phyloP scores from a whole-genome alignment of 2,329 filamentous ascomycete species.

The Xylaria sp. region DNA sequence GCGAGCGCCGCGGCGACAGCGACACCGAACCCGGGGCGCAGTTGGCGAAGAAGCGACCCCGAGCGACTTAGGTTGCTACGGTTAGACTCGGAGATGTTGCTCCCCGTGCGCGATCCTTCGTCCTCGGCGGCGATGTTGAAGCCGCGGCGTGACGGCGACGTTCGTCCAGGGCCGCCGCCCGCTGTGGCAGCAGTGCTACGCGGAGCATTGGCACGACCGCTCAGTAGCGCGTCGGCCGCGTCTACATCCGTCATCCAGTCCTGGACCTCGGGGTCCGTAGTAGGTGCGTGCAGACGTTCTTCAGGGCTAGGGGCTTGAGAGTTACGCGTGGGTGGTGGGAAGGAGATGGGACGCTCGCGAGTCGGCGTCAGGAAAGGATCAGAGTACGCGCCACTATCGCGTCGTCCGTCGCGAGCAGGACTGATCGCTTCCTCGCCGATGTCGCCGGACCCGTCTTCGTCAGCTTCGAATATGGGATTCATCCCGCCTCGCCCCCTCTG shows the following conservation, averaged over 20 bases:
- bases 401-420: conserved; percentile 28
- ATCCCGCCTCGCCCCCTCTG: conserved; percentile 49
- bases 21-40: conserved; percentile 45
- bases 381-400: conserved; percentile 40
- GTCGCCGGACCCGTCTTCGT: conserved; percentile 54
- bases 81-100: conserved; percentile 62
- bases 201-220: conserved; percentile 49
- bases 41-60: conserved; percentile 45
- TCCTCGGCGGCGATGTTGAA: conserved; percentile 44
- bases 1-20: conserved; percentile 38
- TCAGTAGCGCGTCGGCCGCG: conserved; percentile 58
- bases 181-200: conserved; percentile 30
- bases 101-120: conserved; percentile 57
- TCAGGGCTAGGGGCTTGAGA: conserved; percentile 51
- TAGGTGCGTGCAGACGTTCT: conserved; percentile 35
- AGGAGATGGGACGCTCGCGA: conserved; percentile 33
- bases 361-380: conserved; percentile 60
- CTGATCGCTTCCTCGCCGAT: conserved; percentile 41
- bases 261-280: conserved; percentile 58
- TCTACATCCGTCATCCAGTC: conserved; percentile 64
- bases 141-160: conserved; percentile 26
- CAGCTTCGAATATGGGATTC: conserved; percentile 64
- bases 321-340: conserved; percentile 43
- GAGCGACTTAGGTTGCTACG: conserved; percentile 50
- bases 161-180: conserved; percentile 12